phyloP scores from a whole-genome alignment of 495 filamentous ascomycete genomes.

The Haplographium delicatum region DNA sequence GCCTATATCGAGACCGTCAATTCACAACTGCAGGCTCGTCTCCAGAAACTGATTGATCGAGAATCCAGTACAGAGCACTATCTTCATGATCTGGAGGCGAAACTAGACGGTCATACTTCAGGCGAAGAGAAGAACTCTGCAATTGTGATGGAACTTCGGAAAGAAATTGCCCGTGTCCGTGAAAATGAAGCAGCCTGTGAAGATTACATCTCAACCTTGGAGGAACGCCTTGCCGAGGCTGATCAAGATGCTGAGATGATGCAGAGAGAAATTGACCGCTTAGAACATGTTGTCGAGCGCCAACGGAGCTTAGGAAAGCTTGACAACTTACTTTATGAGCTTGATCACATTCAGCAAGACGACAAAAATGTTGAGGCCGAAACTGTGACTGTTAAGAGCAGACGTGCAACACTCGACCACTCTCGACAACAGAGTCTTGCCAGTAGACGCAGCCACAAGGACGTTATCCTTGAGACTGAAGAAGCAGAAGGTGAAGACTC shows the following conservation, averaged over 20 bases:
- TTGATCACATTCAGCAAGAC: conserved; percentile 73
- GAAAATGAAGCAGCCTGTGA: conserved; percentile 86
- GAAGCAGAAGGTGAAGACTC: conserved; percentile 27
- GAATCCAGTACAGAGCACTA: conserved; percentile 88
- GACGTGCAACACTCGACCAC: conserved; percentile 28
- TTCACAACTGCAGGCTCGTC: conserved; percentile 75
- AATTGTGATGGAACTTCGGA: conserved; percentile 80
- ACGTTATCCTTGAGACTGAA: conserved; percentile 46
- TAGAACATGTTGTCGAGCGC: conserved; percentile 93
- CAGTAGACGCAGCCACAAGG: conserved; percentile 47
- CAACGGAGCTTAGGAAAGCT: conserved; percentile 93
- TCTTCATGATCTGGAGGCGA: conserved; percentile 82
- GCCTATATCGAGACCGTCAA: conserved; percentile 90
- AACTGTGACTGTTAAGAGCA: conserved; percentile 32
- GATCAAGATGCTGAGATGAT: conserved; percentile 95
- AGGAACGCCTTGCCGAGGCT: conserved; percentile 91
- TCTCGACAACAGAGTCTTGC: conserved; percentile 45
- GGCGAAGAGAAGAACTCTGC: conserved; percentile 89
- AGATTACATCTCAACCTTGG: conserved; percentile 95
- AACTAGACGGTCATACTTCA: conserved; percentile 80
- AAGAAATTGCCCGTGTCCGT: conserved; percentile 82
- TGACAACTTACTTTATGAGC: conserved; percentile 83
- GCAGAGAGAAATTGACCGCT: conserved; percentile 89
- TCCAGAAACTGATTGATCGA: conserved; percentile 86
- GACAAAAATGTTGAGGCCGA: conserved; percentile 38